A percentile compares a stretch with the other conserved stretches of the same genome.
Evolutionary conservation across 257 asterid genomes (phyloP).

Genomic region (Jasminum sambac): DNA sequence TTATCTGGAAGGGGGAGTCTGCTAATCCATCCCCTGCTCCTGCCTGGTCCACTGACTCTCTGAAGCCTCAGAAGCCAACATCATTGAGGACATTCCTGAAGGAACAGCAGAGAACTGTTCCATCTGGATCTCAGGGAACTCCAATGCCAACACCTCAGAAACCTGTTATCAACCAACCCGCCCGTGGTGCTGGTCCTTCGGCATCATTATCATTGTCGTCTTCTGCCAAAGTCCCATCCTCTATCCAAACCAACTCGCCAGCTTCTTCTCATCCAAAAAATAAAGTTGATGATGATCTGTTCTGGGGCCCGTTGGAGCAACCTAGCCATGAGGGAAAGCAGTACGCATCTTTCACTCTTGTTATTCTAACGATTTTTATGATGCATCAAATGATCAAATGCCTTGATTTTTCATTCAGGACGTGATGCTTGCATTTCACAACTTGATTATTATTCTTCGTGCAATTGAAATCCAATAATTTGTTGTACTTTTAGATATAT

Average conservation of each 20-base stretch:
- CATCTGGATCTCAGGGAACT: slow-evolving; percentile 40
- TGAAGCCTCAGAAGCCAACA: slow-evolving; percentile 63
- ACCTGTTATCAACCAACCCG: slow-evolving; percentile 53
- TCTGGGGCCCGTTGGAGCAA: slow-evolving; percentile 92
- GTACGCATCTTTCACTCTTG: slow-evolving; percentile 44
- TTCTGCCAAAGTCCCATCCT: slow-evolving; percentile 70
- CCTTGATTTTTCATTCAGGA: neutral
- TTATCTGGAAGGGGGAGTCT: slow-evolving; percentile 83
- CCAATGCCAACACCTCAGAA: slow-evolving; percentile 66
- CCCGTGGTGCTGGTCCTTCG: slow-evolving; percentile 58
- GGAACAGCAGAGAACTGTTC: slow-evolving; percentile 67
- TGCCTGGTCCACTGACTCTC: slow-evolving; percentile 86
- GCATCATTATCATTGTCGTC: slow-evolving; percentile 63
- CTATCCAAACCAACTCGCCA: slow-evolving; percentile 46
- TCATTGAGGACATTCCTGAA: slow-evolving; percentile 90
- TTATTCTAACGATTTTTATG: neutral
- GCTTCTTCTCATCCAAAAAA: slow-evolving; percentile 48
- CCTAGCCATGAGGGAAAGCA: slow-evolving; percentile 69
- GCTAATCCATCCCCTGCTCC: slow-evolving; percentile 63
- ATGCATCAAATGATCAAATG: neutral
- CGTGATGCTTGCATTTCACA: slow-evolving; percentile 20
- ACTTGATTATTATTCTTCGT: neutral
- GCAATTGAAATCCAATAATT: neutral
- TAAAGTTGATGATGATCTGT: slow-evolving; percentile 81
- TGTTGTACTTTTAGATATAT: neutral